Conservation (phyloP, 2,329 filamentous ascomycete species). For the Capronia coronata region DNA sequence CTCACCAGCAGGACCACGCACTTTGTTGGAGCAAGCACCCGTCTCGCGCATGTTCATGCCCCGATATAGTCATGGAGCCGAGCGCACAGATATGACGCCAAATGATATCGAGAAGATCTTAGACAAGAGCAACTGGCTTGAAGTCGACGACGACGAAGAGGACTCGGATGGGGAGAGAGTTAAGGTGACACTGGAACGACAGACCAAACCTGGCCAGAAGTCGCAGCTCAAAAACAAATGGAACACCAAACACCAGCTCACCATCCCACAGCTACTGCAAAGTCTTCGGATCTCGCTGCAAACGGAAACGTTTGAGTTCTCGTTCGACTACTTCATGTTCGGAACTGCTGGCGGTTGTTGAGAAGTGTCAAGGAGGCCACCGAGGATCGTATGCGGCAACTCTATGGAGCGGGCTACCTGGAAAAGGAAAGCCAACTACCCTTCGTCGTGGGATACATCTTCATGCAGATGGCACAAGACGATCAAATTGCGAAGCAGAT, state of each 20-base stretch:
- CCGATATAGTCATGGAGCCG: constrained; percentile 30
- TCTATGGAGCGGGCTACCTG: constrained; percentile 36
- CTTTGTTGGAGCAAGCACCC: constrained; percentile 28
- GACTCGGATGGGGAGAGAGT: neutral
- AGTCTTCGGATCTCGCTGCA: constrained; percentile 34
- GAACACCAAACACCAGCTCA: constrained; percentile 10
- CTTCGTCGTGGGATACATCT: constrained; percentile 39
- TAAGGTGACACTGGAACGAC: neutral
- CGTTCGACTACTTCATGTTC: constrained; percentile 43
- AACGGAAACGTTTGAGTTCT: constrained; percentile 35
- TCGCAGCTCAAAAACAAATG: constrained; percentile 4
- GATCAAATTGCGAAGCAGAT: neutral
- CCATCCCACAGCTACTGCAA: constrained; percentile 30
- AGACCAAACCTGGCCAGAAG: constrained; percentile 1
- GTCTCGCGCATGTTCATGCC: constrained; percentile 37
- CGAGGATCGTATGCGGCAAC: constrained; percentile 27
- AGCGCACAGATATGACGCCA: constrained; percentile 31
- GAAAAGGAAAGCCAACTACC: constrained; percentile 39
- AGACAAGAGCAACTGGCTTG: constrained; percentile 29
- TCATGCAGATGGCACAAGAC: constrained; percentile 24
- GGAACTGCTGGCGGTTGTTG: constrained; percentile 35
- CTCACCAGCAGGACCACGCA: constrained; percentile 28
- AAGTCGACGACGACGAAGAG: constrained; percentile 8
- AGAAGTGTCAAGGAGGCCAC: constrained; percentile 1
- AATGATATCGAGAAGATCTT: constrained; percentile 37